Conservation (phyloP, 148 eudicot species). For the Polygonum aviculare region DNA sequence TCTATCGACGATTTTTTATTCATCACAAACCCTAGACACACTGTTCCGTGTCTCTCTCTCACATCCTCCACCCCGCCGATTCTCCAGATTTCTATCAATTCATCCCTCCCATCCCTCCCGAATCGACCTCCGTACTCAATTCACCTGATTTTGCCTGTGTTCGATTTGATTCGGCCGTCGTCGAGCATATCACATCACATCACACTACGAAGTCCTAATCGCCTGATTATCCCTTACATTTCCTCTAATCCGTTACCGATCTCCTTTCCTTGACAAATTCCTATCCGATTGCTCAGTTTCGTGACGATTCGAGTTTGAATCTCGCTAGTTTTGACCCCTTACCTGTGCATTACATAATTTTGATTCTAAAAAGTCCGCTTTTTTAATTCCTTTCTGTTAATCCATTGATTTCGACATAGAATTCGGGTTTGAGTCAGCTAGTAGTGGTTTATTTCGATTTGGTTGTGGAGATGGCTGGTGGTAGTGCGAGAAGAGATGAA, state of each 20-base stretch:
- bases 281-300: background rate
- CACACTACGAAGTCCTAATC: background rate
- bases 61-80: conserved; percentile 5
- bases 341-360: background rate
- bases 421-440: background rate
- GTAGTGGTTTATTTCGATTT: background rate
- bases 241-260: background rate
- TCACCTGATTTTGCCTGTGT: background rate
- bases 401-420: no score
- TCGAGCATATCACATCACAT: background rate
- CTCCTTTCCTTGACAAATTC: background rate
- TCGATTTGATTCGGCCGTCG: background rate
- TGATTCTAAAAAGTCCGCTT: background rate
- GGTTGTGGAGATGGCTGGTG: conserved; percentile 44
- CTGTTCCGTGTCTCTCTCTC: background rate
- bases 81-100: background rate
- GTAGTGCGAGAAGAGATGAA: conserved; percentile 48
- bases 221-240: background rate
- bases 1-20: background rate
- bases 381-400: background rate
- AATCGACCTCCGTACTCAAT: background rate
- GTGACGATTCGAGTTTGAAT: background rate
- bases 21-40: conserved; percentile 6
- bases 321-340: background rate
- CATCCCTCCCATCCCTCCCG: background rate